These are phyloP conservation scores for Rhodotorula diobovata DNA, from an alignment of 768 basidiomycete species.

Conservation along the genomic window DNA sequence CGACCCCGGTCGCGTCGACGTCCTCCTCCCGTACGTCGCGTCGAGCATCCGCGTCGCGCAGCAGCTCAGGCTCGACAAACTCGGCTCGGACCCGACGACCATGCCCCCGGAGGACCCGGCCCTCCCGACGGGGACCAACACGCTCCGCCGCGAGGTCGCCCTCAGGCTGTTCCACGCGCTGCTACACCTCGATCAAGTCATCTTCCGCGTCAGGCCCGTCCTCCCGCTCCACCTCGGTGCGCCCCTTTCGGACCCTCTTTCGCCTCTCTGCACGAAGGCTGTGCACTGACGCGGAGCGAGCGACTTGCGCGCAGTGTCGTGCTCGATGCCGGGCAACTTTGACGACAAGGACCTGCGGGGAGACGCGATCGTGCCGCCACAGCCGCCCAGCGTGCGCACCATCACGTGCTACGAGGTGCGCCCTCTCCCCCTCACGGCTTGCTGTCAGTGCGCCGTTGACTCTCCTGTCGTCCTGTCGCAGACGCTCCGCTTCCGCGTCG, in stretches of 20 bases:
- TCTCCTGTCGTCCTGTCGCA: not conserved
- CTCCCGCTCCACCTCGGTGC: constrained; percentile 20
- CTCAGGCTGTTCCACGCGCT: constrained; percentile 13
- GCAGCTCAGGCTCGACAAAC: constrained; percentile 30
- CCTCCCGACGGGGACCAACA: not conserved
- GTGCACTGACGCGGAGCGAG: too few species aligned
- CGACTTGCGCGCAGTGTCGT: too few species aligned
- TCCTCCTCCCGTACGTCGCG: constrained; percentile 22
- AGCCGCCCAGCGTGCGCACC: constrained; percentile 1
- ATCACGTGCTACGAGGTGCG: constrained; percentile 13
- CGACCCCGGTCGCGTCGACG: constrained; percentile 8
- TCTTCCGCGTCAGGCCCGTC: constrained; percentile 20
- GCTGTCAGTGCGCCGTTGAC: too few species aligned
- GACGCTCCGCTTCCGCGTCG: constrained; percentile 17
- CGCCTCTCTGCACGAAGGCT: too few species aligned
- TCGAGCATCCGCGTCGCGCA: constrained; percentile 12
- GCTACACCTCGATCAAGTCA: constrained; percentile 28
- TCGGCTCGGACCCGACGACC: constrained; percentile 19
- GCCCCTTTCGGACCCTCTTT: not conserved
- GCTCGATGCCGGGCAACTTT: constrained; percentile 24
- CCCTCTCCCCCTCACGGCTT: too few species aligned
- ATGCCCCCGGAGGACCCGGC: constrained; percentile 31
- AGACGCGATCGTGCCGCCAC: not conserved
- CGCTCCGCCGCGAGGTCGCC: constrained; percentile 21
- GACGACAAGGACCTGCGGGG: constrained; percentile 15